phyloP scores from a whole-genome alignment of 1,284 basidiomycete genomes.

The Ganoderma lingzhi region DNA sequence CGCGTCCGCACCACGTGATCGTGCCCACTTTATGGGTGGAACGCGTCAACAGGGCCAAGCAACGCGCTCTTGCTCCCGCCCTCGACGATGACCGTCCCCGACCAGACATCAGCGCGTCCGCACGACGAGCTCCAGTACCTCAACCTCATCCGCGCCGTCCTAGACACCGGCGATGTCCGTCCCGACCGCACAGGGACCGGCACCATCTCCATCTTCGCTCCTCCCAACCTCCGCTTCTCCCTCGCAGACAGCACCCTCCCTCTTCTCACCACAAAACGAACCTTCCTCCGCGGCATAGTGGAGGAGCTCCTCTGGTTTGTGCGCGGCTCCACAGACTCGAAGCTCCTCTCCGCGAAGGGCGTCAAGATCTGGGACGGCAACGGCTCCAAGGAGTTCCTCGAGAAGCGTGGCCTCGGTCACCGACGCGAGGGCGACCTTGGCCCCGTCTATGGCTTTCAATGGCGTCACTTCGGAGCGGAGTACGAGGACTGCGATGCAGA shows the following conservation, averaged over 20 bases:
- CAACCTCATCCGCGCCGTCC: conserved; percentile 77
- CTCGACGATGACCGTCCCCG: conserved; percentile 23
- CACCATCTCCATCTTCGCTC: conserved; percentile 90
- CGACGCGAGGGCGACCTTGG: conserved; percentile 94
- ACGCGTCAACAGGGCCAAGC: conserved; percentile 23
- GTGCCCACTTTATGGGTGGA: not conserved
- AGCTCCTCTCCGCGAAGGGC: conserved; percentile 80
- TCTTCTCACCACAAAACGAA: conserved; percentile 94
- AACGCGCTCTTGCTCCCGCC: conserved; percentile 22
- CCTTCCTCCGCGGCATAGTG: conserved; percentile 90
- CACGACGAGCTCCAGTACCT: conserved; percentile 93
- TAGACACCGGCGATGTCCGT: conserved; percentile 78
- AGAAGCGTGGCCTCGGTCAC: conserved; percentile 83
- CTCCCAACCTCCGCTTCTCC: conserved; percentile 88
- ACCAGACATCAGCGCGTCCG: conserved; percentile 17
- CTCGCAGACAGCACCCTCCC: conserved; percentile 80
- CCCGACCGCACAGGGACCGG: conserved; percentile 94
- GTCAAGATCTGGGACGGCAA: conserved; percentile 99
- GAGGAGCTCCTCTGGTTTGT: conserved; percentile 99
- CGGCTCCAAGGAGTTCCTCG: conserved; percentile 88
- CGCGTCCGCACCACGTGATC: conserved; percentile 23
- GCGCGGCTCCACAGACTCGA: conserved; percentile 86
- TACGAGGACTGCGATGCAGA: conserved; percentile 86
- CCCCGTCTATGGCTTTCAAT: conserved; percentile 98
- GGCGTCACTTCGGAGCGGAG: conserved; percentile 96